phyloP scores from a whole-genome alignment of 2,329 filamentous ascomycete species.

The Acrocalymma vagum region DNA sequence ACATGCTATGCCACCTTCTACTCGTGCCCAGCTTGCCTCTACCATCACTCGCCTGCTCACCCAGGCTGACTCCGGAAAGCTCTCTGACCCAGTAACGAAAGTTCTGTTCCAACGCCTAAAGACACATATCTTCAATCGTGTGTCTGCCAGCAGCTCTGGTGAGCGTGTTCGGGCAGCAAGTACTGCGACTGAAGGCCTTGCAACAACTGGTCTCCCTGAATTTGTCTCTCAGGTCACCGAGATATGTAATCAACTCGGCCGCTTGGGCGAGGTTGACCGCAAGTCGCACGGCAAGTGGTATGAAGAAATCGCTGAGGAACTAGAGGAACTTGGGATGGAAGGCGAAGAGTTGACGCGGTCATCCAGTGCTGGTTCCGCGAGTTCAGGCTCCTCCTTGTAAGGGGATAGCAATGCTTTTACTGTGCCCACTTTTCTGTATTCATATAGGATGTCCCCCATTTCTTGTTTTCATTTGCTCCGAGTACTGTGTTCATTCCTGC shows the following conservation, averaged over 20 bases:
- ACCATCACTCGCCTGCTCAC: constrained; percentile 60
- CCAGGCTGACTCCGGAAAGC: constrained; percentile 59
- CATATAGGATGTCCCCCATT: no score
- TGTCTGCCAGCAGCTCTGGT: constrained; percentile 71
- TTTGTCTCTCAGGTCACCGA: constrained; percentile 74
- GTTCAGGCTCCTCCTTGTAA: no score
- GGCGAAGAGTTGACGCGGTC: constrained; percentile 36
- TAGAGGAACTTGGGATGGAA: constrained; percentile 49
- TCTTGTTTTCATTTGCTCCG: no score
- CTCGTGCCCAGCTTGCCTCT: constrained; percentile 52
- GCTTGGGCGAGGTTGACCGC: constrained; percentile 72
- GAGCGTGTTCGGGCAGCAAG: constrained; percentile 76
- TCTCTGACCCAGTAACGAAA: constrained; percentile 70
- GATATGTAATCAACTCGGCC: constrained; percentile 73
- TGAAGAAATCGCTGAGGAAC: constrained; percentile 69
- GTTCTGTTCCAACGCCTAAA: constrained; percentile 74
- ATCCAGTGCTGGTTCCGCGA: constrained; percentile 32
- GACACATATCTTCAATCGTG: constrained; percentile 70
- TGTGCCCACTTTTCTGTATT: no score
- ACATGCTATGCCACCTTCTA: constrained; percentile 58
- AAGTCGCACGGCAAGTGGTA: constrained; percentile 76
- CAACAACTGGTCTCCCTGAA: constrained; percentile 74
- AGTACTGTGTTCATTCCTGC: no score
- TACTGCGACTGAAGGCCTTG: constrained; percentile 73
- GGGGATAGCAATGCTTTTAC: no score